Evolutionary conservation across 208 protist genomes (phyloP).

Genomic region (Blechomonas ayalai): DNA sequence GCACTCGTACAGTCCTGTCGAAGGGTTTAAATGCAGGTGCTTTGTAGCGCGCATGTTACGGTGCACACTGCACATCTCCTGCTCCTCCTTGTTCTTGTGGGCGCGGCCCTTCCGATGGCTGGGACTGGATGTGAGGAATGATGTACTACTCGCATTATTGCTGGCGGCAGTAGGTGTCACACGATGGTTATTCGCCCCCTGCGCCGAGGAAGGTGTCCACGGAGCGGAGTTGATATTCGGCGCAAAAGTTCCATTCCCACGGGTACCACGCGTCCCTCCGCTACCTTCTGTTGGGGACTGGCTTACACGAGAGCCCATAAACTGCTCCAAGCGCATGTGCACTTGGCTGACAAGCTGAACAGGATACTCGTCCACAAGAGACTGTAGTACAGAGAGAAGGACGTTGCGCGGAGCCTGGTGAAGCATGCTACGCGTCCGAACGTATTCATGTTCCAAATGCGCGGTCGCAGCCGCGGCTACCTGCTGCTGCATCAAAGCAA

Average conservation of each 20-base stretch:
- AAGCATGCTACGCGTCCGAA: slow-evolving; percentile 37
- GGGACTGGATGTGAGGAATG: slow-evolving; percentile 12
- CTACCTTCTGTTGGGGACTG: slow-evolving; percentile 3
- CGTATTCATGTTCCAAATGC: slow-evolving; percentile 57
- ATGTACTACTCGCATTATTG: slow-evolving; percentile 13
- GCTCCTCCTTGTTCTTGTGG: slow-evolving; percentile 61
- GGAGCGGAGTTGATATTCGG: slow-evolving; percentile 23
- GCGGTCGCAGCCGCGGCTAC: slow-evolving; percentile 19
- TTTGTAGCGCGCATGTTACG: slow-evolving; percentile 75
- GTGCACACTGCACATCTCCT: slow-evolving; percentile 78
- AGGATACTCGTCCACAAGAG: slow-evolving; percentile 68
- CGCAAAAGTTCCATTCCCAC: slow-evolving; percentile 13
- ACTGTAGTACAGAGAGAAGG: slow-evolving; percentile 52
- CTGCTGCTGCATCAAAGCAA: slow-evolving; percentile 29
- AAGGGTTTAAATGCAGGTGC: slow-evolving; percentile 68
- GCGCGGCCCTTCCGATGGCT: slow-evolving; percentile 29
- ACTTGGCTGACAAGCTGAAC: slow-evolving; percentile 37
- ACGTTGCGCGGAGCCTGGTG: slow-evolving; percentile 51
- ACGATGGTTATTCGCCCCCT: slow-evolving; percentile 7
- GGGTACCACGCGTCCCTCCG: neutral
- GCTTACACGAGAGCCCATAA: slow-evolving; percentile 13
- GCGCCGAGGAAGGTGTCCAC: slow-evolving; percentile 26
- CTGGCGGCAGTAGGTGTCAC: slow-evolving; percentile 1
- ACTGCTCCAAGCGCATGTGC: slow-evolving; percentile 49
- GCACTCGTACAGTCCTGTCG: slow-evolving; percentile 73